A percentile compares a stretch with the other conserved stretches of the same genome.
phyloP scores from a whole-genome alignment of 1,284 basidiomycete genomes.

The Ganoderma lucidum region DNA sequence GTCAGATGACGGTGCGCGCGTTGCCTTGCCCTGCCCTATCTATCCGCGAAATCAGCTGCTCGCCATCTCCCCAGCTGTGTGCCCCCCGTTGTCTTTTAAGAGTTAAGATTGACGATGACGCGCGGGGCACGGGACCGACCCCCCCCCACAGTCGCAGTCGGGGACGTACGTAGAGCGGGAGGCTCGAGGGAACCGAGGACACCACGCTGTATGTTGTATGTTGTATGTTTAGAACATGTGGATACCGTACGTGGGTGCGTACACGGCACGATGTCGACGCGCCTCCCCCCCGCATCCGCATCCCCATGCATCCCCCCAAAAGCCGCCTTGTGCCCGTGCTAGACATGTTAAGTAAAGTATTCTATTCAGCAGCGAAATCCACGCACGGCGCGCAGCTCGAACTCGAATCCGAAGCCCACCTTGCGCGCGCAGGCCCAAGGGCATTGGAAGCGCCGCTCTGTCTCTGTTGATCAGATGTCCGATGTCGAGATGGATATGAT shows the following conservation, averaged over 20 bases:
- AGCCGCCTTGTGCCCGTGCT: background rate
- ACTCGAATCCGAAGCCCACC: background rate
- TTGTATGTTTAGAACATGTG: background rate
- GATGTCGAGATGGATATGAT: background rate
- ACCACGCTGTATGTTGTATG: no score
- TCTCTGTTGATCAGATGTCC: background rate
- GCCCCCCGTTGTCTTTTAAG: no score
- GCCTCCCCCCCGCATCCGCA: background rate
- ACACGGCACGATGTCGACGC: background rate
- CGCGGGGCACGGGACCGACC: background rate
- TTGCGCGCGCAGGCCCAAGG: slow-evolving; percentile 1
- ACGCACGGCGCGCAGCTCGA: background rate
- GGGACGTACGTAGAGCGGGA: background rate
- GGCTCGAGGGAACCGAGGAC: background rate
- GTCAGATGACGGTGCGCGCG: background rate
- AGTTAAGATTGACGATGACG: background rate
- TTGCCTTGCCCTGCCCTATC: background rate
- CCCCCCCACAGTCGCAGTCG: background rate
- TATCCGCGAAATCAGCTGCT: slow-evolving; percentile 1
- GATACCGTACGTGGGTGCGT: background rate
- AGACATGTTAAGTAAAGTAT: no score
- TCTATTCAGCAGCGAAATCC: background rate
- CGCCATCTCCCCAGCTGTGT: no score
- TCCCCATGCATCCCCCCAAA: background rate
- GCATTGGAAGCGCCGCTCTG: background rate